Percentiles rank a stretch among this genome's conserved stretches.
phyloP scores from a whole-genome alignment of 345 rosid genomes.

The Ceriops tagal region DNA sequence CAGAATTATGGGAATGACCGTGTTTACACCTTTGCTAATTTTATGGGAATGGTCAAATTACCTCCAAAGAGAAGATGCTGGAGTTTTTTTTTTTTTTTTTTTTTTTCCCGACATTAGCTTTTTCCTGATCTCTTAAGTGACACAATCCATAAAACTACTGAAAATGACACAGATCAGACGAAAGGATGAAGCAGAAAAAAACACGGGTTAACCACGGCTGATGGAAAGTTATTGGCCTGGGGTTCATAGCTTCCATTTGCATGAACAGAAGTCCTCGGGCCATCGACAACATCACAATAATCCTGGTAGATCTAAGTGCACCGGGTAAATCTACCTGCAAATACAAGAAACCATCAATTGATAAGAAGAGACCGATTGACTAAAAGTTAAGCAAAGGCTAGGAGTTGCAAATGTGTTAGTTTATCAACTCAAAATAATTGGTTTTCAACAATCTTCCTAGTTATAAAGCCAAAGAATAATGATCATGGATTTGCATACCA shows the following conservation, averaged over 20 bases:
- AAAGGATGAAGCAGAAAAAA: neutral
- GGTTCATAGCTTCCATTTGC: conserved; percentile 6
- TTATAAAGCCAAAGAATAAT: too few relatives aligned
- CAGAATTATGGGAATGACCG: too few relatives aligned
- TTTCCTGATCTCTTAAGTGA: too few relatives aligned
- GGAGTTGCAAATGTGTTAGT: neutral
- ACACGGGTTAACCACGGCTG: neutral
- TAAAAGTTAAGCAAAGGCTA: neutral
- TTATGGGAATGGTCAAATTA: too few relatives aligned
- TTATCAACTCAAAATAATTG: neutral
- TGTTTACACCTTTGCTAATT: too few relatives aligned
- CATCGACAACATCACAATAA: neutral
- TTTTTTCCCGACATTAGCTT: too few relatives aligned
- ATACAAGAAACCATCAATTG: conserved; percentile 4
- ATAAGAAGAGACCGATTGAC: neutral
- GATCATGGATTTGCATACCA: neutral
- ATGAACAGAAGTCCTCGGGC: neutral
- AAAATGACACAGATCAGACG: too few relatives aligned
- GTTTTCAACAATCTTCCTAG: neutral
- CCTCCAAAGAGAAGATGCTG: too few relatives aligned
- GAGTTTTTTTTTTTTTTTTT: too few relatives aligned
- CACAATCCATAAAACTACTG: too few relatives aligned
- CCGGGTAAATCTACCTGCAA: conserved; percentile 21
- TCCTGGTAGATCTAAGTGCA: neutral
- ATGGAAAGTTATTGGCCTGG: neutral